A percentile compares a stretch with the other conserved stretches of the same genome.
Conservation (phyloP, 106 monocot species). For the Dendrobium huoshanense region DNA sequence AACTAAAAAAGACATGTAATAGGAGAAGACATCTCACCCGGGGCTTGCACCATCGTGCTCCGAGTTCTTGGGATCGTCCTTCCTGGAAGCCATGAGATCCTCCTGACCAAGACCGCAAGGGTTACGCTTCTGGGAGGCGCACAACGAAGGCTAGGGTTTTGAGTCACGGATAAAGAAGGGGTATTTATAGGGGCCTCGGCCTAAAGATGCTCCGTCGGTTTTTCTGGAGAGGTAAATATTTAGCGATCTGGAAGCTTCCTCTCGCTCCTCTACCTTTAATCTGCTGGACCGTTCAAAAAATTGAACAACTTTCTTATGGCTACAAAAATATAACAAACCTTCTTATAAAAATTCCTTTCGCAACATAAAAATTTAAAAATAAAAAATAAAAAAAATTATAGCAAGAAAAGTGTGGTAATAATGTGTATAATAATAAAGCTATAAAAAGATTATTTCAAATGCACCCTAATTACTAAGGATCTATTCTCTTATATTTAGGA, state of each 20-base stretch:
- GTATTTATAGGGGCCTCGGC: background rate
- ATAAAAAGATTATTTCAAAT: no score
- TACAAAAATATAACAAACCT: no score
- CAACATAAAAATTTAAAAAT: no score
- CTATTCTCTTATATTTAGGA: no score
- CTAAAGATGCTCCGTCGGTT: background rate
- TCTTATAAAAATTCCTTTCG: no score
- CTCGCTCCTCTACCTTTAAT: background rate
- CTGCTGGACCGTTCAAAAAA: background rate
- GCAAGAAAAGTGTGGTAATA: no score
- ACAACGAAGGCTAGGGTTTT: background rate
- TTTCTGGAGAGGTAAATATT: background rate
- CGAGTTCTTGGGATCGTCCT: slow-evolving; percentile 6
- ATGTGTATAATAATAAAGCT: no score
- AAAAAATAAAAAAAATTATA: no score
- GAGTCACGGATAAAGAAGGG: background rate
- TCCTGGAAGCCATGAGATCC: slow-evolving; percentile 3
- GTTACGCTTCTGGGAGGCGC: background rate
- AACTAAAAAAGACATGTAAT: background rate
- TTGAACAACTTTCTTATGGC: no score
- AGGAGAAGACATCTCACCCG: background rate
- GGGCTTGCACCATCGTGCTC: slow-evolving; percentile 15
- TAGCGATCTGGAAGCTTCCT: slow-evolving; percentile 1
- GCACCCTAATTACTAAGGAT: no score
- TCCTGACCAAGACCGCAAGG: background rate